Evolutionary conservation across 352 stramenopile genomes (phyloP), one percentile per base, ranked within the genome.

Genomic region (Pythium inflatum): DNA sequence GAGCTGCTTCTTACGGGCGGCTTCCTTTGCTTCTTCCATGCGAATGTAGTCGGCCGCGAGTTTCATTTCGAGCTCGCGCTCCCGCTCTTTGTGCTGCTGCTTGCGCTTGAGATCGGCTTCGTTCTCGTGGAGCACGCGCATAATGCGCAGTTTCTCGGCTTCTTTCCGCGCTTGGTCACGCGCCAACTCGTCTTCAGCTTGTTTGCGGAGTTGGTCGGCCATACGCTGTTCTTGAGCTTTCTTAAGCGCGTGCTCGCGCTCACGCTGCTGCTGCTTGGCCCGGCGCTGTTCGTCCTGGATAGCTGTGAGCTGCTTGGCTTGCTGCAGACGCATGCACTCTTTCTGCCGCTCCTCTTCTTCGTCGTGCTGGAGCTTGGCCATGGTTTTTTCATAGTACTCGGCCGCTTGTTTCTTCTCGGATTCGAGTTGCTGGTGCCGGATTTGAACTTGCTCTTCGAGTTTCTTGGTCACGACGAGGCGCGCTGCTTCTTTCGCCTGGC

Each of bases 11-110:
- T 74, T 75, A 16, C 85, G 83, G 24, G 80, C 69, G 1, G 76
- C 74, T 20, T 94, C 87, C 70, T 92, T 93, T 28, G 68, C 74
- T 30, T 90, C 72, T 73, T 94, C 87, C 82, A 91, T 91, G 6
- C 75, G 60, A 30, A 89, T 78, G 72, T 94, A 93, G 49, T 94
- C 79, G 27, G 80, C 74, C 5, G 83, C 83, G 20, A 94, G 70
- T 61, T 91, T 89, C 34, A 88, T 46, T 31, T 94, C 87, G 4
- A 86, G 57, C 66, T 80, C 85, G 7, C 76, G 82, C 25, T 94
- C 87, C 7, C 64, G 71, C 27, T 77, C 75, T 60, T 83, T 82
- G 11, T 79, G 71, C 14, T 79, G 71, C 13, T 83, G 75, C 67
- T 94, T 94, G 48, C 76, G 75, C 36, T 76, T 67, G n/a, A 92